Evolutionary conservation across 163 green algal genomes (phyloP).

Genomic region (Chlamydomonas reinhardtii): DNA sequence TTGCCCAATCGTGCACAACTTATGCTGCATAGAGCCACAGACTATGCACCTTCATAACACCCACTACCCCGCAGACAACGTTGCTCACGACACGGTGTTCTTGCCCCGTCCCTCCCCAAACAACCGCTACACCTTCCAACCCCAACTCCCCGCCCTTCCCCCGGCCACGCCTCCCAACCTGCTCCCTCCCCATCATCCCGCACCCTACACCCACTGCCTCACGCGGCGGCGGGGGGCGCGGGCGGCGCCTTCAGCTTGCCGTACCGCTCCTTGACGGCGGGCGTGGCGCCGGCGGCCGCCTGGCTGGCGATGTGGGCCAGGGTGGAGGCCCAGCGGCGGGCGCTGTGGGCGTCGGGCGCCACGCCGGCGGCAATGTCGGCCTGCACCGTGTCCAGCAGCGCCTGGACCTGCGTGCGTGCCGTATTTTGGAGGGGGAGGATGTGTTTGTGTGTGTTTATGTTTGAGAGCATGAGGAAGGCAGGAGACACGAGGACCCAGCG

Average conservation of each 20-base stretch:
- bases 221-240: neutral
- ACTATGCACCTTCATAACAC: too few relatives aligned
- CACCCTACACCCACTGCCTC: neutral
- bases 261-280: slow-evolving; percentile 21
- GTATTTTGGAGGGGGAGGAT: too few relatives aligned
- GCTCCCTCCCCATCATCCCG: neutral
- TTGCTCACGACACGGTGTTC: too few relatives aligned
- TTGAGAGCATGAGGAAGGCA: too few relatives aligned
- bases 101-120: too few relatives aligned
- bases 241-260: slow-evolving; percentile 23
- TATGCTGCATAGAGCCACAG: too few relatives aligned
- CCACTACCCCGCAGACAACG: too few relatives aligned
- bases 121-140: too few relatives aligned
- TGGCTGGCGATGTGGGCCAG: neutral
- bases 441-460: neutral
- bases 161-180: too few relatives aligned
- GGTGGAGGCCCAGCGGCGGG: slow-evolving; percentile 28
- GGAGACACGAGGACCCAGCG: too few relatives aligned
- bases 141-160: too few relatives aligned
- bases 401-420: slow-evolving; percentile 12
- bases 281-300: slow-evolving; percentile 5
- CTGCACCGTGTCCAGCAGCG: slow-evolving; percentile 17
- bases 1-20: too few relatives aligned
- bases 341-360: slow-evolving; percentile 17
- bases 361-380: slow-evolving; percentile 34